These are phyloP conservation scores for Solanum stenotomum DNA, from an alignment of 257 asterid species.

Conservation along the genomic window DNA sequence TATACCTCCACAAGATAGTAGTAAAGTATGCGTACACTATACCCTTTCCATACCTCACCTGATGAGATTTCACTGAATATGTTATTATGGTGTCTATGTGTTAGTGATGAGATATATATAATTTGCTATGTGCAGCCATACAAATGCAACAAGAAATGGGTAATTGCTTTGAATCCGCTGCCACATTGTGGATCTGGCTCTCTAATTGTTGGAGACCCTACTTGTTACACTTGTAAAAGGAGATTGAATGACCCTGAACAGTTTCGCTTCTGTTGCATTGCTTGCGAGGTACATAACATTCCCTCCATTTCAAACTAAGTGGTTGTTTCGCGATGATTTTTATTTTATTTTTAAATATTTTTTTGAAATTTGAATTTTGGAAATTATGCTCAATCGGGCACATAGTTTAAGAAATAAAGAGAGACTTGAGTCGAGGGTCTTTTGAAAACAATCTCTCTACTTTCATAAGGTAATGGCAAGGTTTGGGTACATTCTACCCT, in stretches of 20 bases:
- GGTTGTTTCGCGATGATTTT: neutral
- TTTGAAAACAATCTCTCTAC: no score
- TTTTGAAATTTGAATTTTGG: neutral
- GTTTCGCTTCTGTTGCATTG: conserved; percentile 13
- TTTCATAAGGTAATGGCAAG: no score
- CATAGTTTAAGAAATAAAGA: neutral
- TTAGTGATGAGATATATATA: neutral
- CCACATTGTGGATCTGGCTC: conserved; percentile 27
- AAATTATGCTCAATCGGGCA: neutral
- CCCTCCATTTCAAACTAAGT: neutral
- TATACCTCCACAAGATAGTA: neutral
- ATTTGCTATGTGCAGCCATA: conserved; percentile 10
- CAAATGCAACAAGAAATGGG: conserved; percentile 26
- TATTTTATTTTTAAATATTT: no score
- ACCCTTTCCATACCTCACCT: no score
- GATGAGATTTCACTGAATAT: no score
- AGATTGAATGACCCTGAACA: conserved; percentile 10
- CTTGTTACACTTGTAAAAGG: conserved; percentile 11
- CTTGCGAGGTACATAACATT: conserved; percentile 11
- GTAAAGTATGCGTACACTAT: no score
- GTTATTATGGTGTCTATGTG: neutral
- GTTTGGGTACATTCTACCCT: no score
- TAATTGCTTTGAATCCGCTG: conserved; percentile 16
- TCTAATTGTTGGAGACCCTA: conserved; percentile 3
- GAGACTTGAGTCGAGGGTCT: no score